A percentile compares a stretch with the other conserved stretches of the same genome.
Evolutionary conservation across 2,329 filamentous ascomycete species (phyloP).

Genomic region (Trichophaea hybrida): DNA sequence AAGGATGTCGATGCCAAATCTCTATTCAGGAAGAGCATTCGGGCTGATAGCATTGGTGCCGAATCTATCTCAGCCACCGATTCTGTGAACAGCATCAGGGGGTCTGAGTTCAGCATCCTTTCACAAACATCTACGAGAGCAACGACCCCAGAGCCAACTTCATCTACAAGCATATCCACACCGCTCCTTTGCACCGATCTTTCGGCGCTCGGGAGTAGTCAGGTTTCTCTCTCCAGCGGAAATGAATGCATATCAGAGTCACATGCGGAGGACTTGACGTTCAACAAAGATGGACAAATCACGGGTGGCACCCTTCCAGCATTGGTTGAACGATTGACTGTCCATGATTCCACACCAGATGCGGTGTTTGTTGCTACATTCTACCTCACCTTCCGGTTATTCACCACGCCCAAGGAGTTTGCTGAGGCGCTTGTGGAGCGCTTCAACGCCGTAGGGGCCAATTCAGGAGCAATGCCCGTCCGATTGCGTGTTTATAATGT

Average conservation of each 20-base stretch:
- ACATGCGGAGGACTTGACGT: constrained; percentile 77
- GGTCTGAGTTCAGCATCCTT: constrained; percentile 64
- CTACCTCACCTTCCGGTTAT: constrained; percentile 88
- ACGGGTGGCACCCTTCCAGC: constrained; percentile 81
- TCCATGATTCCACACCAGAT: constrained; percentile 83
- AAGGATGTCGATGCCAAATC: constrained; percentile 31
- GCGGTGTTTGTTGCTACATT: constrained; percentile 86
- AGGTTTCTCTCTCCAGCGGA: constrained; percentile 11
- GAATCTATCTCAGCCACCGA: constrained; percentile 64
- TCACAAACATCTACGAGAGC: constrained; percentile 77
- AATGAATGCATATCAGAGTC: constrained; percentile 35
- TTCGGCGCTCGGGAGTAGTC: constrained; percentile 11
- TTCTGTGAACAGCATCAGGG: constrained; percentile 54
- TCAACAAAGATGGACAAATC: constrained; percentile 91
- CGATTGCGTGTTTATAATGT: constrained; percentile 86
- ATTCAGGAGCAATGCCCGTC: constrained; percentile 59
- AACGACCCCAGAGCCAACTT: constrained; percentile 56
- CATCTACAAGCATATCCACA: constrained; percentile 24
- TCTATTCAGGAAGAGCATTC: constrained; percentile 32
- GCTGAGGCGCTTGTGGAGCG: constrained; percentile 74
- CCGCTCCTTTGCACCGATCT: constrained; percentile 20
- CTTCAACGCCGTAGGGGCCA: constrained; percentile 80
- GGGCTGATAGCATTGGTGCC: constrained; percentile 52
- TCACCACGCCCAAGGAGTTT: constrained; percentile 66
- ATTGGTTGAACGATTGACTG: constrained; percentile 84